A percentile compares a stretch with the other conserved stretches of the same genome.
Conservation (phyloP, 1,284 basidiomycete species). For the Singerocomus inundabilis region DNA sequence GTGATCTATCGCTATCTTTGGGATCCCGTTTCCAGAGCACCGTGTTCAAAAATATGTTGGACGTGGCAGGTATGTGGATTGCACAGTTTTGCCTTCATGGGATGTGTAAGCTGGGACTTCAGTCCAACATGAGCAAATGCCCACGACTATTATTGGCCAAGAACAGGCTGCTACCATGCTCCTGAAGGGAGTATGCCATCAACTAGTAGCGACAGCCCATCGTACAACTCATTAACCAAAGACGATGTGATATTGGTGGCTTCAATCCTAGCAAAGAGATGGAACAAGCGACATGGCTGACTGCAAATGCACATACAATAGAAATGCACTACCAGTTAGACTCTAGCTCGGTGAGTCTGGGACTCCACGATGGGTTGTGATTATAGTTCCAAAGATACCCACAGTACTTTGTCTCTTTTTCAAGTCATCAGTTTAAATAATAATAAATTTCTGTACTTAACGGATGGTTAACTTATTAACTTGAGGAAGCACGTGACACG, state of each 20-base stretch:
- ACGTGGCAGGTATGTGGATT: not conserved
- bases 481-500: slow-evolving; percentile 11
- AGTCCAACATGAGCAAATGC: not conserved
- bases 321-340: not conserved
- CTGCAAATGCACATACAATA: not conserved
- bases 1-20: not conserved
- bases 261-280: not conserved
- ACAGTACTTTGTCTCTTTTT: too few species aligned
- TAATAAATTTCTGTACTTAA: not conserved
- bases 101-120: not conserved
- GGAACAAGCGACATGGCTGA: not conserved
- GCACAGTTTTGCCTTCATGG: not conserved
- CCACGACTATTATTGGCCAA: not conserved
- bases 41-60: not conserved
- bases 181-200: not conserved
- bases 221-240: not conserved
- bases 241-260: too few species aligned
- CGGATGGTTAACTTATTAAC: too few species aligned
- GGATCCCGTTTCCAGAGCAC: not conserved
- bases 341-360: not conserved
- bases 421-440: not conserved
- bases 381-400: too few species aligned
- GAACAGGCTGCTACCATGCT: not conserved
- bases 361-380: not conserved
- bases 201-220: too few species aligned